Conservation (phyloP, 2,329 filamentous ascomycete genomes). For the Xylariaceae sp. region DNA sequence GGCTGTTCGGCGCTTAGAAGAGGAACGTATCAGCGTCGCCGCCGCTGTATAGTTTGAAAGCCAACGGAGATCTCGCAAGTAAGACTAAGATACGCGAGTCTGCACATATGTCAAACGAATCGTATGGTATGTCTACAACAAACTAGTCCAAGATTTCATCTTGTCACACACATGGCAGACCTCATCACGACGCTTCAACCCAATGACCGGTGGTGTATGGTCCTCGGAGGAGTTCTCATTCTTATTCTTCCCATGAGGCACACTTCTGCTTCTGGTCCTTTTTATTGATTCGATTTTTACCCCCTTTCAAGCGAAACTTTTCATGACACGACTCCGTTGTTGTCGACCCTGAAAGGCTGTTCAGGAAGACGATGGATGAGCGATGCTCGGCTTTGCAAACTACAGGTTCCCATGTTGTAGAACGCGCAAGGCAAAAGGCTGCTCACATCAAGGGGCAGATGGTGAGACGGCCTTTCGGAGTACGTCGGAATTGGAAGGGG, state of each 20-base stretch:
- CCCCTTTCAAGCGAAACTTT: not conserved
- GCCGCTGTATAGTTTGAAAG: conserved; percentile 30
- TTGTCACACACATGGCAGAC: too few relatives aligned
- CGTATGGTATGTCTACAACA: too few relatives aligned
- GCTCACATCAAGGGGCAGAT: too few relatives aligned
- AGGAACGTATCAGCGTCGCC: conserved; percentile 37
- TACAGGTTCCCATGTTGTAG: not conserved
- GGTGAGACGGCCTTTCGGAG: too few relatives aligned
- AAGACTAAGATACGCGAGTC: too few relatives aligned
- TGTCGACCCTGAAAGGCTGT: too few relatives aligned
- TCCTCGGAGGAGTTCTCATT: not conserved
- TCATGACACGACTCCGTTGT: not conserved
- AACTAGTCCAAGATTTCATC: too few relatives aligned
- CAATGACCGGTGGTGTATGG: not conserved
- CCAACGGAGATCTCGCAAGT: too few relatives aligned
- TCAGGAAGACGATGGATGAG: too few relatives aligned
- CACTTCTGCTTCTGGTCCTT: conserved; percentile 1
- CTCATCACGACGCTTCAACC: conserved; percentile 1
- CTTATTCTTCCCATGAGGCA: conserved; percentile 1
- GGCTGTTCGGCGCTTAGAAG: conserved; percentile 55
- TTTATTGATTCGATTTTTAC: not conserved
- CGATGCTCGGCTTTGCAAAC: too few relatives aligned
- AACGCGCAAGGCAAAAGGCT: not conserved
- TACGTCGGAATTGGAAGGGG: not conserved
- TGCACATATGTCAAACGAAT: too few relatives aligned